Evolutionary conservation across 2,329 filamentous ascomycete species (phyloP), one percentile per base, ranked within the genome.

Genomic region (Xylaria sp.): DNA sequence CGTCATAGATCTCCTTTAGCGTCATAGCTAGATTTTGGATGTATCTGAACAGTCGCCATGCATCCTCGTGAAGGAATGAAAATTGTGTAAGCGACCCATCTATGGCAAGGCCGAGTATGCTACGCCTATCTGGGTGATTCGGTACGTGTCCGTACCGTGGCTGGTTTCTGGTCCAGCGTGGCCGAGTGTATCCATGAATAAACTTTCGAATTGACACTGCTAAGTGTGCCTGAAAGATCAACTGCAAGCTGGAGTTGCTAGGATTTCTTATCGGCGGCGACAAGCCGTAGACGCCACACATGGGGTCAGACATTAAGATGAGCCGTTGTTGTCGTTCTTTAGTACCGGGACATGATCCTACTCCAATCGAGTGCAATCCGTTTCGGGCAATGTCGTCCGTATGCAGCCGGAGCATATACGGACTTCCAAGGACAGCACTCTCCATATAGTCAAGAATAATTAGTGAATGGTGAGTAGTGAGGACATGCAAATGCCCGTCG

Each of bases 21-120:
- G 79, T 77, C 53, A 84, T 77, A 31, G 87, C 88, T 54, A 96
- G 76, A 65, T 91, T 90, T 74, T 96, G 90, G 1, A 97, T 76
- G 69, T 95, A 88, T 64, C 86, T 85, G 5, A 98, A 82, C 3
- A 97, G 82, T 6, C 85, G 84, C 87, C 90, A 92, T 7, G 90
- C 85, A 1, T 86, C 78, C 20, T 85, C 73, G 10, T 84, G 81
- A 0, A 98, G 79, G 15, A 94, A 79, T 0, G 86, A 86, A 72
- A 97, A 90, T 63, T 91, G 87, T 68, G 87, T 87, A 27, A 94
- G 73, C 0, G 89, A 88, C 1, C 92, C 92, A 73, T 92, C 88
- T 38, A 93, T 84, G 6, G 86, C 87, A 6, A 90, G 82, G 0
- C 91, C 92, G 38, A 94, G 76, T 63, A 89, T 80, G 67, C 89